Evolutionary conservation across 352 stramenopile species (phyloP).

Genomic region (Pythium sukuiense): DNA sequence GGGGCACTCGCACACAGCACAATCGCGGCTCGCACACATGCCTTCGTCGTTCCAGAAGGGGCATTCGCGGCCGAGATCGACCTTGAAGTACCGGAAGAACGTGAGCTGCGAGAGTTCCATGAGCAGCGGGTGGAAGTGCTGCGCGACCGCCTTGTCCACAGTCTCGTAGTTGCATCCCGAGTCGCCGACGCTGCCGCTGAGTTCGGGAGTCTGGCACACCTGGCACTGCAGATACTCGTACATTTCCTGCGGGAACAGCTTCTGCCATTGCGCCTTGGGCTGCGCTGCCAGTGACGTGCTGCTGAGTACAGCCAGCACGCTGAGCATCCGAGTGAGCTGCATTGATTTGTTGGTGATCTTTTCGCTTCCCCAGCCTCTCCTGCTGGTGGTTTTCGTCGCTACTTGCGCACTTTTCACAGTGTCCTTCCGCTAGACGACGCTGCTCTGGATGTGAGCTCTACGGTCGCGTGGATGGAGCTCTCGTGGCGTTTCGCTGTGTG

Average conservation of each 20-base stretch:
- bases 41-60: slow-evolving; percentile 91
- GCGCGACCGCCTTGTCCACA: slow-evolving; percentile 75
- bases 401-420: background rate
- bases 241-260: slow-evolving; percentile 67
- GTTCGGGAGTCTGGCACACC: slow-evolving; percentile 78
- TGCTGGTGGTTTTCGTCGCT: background rate
- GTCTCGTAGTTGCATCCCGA: slow-evolving; percentile 86
- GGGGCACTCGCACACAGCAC: slow-evolving; percentile 88
- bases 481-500: background rate
- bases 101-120: slow-evolving; percentile 73
- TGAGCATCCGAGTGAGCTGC: slow-evolving; percentile 2
- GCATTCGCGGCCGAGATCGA: slow-evolving; percentile 89
- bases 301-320: background rate
- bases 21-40: slow-evolving; percentile 89
- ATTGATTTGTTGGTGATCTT: slow-evolving; percentile 1
- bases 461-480: too few relatives aligned
- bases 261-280: too few relatives aligned
- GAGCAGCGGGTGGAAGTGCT: slow-evolving; percentile 83
- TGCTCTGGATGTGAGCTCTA: background rate
- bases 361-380: background rate
- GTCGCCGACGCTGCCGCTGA: slow-evolving; percentile 80
- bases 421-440: background rate
- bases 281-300: background rate
- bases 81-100: slow-evolving; percentile 95
- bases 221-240: slow-evolving; percentile 78